phyloP scores from a whole-genome alignment of 148 eudicot genomes.

The Talinum fruticosum region DNA sequence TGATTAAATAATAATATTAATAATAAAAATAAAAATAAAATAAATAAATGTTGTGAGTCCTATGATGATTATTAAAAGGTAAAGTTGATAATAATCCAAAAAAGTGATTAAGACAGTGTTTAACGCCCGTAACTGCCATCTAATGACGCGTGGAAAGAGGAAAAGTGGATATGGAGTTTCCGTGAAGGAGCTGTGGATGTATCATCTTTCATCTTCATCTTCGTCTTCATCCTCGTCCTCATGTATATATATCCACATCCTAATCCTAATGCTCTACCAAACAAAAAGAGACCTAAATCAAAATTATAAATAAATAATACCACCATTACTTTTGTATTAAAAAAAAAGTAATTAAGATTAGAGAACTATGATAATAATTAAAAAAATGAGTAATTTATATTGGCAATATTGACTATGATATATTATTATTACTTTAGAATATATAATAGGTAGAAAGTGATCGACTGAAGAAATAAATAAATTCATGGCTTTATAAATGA shows the following conservation, averaged over 20 bases:
- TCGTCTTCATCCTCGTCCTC: no score
- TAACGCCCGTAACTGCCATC: background rate
- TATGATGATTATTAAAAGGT: constrained; percentile 1
- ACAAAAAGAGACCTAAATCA: background rate
- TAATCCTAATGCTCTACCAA: constrained; percentile 5
- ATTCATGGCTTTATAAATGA: no score
- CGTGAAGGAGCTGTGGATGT: background rate
- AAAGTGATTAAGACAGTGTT: constrained; percentile 9
- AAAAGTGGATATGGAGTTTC: constrained; percentile 4
- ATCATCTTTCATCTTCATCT: no score
- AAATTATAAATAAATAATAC: background rate
- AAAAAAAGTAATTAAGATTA: no score
- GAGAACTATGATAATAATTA: background rate
- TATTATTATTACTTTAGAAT: no score
- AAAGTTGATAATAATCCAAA: constrained; percentile 9
- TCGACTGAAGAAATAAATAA: no score
- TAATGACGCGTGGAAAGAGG: constrained; percentile 16
- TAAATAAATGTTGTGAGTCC: constrained; percentile 9
- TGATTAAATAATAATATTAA: background rate
- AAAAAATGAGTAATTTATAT: no score
- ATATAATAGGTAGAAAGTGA: no score
- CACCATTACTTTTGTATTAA: no score
- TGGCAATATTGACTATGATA: no score
- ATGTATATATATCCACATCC: no score
- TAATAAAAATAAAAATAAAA: background rate